Base-by-base conservation (phyloP, 2,329 filamentous ascomycete species). In the Beauveria caledonica region DNA sequence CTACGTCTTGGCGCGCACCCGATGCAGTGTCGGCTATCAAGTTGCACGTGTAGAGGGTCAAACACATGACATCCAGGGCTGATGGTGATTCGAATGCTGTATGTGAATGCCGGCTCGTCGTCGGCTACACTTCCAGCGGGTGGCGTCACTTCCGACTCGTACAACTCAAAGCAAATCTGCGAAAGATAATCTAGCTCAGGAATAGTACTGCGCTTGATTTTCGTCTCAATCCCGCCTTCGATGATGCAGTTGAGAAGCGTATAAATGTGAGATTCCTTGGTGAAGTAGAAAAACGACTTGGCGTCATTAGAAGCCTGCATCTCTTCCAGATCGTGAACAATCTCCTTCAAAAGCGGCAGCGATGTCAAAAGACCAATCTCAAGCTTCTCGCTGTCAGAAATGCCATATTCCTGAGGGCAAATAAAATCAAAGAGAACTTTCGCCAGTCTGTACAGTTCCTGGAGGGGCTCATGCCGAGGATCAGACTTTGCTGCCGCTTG, bases 401-500 rank as follows among this genome's bases (percentile, higher is more conserved):
- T 99, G 58, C 94, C 94, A 70, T 99, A 99, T 74, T 99, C 94
- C 69, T 99, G 94, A 1, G 94, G 94, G 59, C 94, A 96, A 68
- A 99, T 96, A 72, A 97, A 99, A 74, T 99, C 94, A 69, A 99
- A 99, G 15, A 99, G 78, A 13, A 97, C 87, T 75, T 99, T 99
- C 60, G 91, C 90, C 51, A 97, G 80, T 67, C 90, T 90, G 75
- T 97, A 99, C 60, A 99, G 80, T 73, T 99, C 92, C 63, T 94
- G 86, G 48, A 99, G 80, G 63, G 94, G 94, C 66, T 92, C 88
- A 13, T 97, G 86, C 6, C 92, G 85, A 33, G 86, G 88, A 69
- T 97, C 93, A 17, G 87, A 83, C 76, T 95, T 96, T 15, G 86
- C 84, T 7, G 68, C 54, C 9, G 84, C 85, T 63, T 88, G 83